Evolutionary conservation across 1,284 basidiomycete species (phyloP), one percentile per base, ranked within the genome.

Genomic region (Naganishia sp.): DNA sequence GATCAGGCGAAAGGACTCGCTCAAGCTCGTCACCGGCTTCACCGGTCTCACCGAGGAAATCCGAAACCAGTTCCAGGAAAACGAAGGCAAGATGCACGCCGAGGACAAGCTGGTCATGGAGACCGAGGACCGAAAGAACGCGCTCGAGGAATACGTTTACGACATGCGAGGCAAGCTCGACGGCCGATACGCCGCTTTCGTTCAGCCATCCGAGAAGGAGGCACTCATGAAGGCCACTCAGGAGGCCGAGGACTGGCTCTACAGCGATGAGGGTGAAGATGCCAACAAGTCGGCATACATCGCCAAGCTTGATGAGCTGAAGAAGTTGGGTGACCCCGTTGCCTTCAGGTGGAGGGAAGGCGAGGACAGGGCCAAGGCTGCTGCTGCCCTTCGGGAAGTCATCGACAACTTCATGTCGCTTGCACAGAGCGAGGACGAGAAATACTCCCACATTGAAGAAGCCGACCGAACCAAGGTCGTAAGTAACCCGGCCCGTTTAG

Each of bases 101-200:
- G 82, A 85, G 65, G 94, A 97, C 82, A 96, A 94, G 84, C 88
- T 96, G 69, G 94, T 97, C 61, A 85, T 87, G 81, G 94, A 96
- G 79, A 96, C 94, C 66, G 92, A 95, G 86, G 90, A 96, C 80
- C 88, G 90, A 78, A 97, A 95, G 84, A 96, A 97, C 78, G 92
- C 93, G 17, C 87, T 97, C 28, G 94, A 97, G 82, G 94, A 96
- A 82, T 96, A 94, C 83, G 89, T 96, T 70, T 96, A 96, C 82
- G 92, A 97, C 79, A 92, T 85, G 73, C 90, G 93, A 62, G 83
- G 86, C 79, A 96, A 95, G 82, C 86, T 97, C 68, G 93, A 96
- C 43, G 90, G 89, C 67, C 86, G 89, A 63, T 94, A 89, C 75
- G 87, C 87, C 25, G 65, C 85, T 28, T 96, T 84, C 79, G 88